Base-by-base conservation (phyloP, 2,329 filamentous ascomycete genomes). In the Fusarium sp. region DNA sequence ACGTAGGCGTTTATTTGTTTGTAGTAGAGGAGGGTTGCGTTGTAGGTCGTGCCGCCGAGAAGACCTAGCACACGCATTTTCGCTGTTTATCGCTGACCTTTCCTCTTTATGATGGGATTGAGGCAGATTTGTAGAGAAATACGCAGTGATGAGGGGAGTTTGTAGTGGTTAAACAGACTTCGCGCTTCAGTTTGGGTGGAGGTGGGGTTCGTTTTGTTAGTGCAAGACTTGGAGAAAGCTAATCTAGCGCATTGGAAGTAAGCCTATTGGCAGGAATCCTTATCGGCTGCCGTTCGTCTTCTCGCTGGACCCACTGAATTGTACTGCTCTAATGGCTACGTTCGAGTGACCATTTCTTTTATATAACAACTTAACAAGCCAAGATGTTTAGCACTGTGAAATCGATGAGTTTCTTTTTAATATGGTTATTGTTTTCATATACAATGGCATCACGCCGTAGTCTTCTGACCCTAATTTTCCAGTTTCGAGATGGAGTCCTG, bases 1-100 rank as follows among this genome's bases (percentile, higher is more conserved):
- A 67, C 63, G 6, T 66, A 41, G 6, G 62, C 60, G 32, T 67
- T 67, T 28, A 66, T 67, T 18, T 66, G 26, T 8, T 66, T 39
- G 15, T 59, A 67, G 28, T 67, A 66, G 24, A 66, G 26, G 2
- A 66, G 11, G 10, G 64, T 66, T 18, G 51, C 51, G 8, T 45
- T 45, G 51, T 67, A 67, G 10, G 64, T 66, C 18, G 52, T 67
- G 2, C 64, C 64, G 4, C 64, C 64, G 8, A 67, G 61, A 12
- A 67, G 51, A 12, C 64, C 64, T 5, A 67, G 12, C 0, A 66
- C 62, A 7, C 64, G 64, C 64, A 67, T 67, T 11, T 26, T 67
- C 2, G 3, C 3, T 24, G 2, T 3, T 0, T 10, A 18, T 5
- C 4, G 6, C 13, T 20, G 5, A 0, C 3, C 6, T 24, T 34